Percentiles rank a stretch among this genome's conserved stretches.
phyloP scores from a whole-genome alignment of 345 rosid genomes.

The Eucalyptus viminalis region DNA sequence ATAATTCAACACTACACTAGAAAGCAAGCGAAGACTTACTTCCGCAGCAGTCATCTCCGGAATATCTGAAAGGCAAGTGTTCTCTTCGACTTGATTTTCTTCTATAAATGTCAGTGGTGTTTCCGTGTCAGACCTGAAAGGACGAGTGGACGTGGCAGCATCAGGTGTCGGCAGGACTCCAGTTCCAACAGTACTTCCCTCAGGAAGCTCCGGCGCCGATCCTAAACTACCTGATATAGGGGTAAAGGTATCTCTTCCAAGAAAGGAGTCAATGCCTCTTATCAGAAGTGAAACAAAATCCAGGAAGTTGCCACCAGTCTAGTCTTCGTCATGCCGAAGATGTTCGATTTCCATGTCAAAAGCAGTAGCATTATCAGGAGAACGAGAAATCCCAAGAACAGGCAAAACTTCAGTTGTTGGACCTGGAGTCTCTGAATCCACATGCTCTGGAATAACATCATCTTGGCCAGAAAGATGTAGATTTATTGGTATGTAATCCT shows the following conservation, averaged over 20 bases:
- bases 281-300: slow-evolving; percentile 13
- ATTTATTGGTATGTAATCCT: slow-evolving; percentile 26
- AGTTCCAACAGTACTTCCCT: slow-evolving; percentile 14
- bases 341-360: slow-evolving; percentile 22
- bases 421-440: slow-evolving; percentile 4
- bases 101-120: slow-evolving; percentile 31
- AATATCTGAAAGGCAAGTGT: slow-evolving; percentile 40
- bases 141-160: slow-evolving; percentile 8
- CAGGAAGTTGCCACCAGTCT: not conserved
- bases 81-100: slow-evolving; percentile 9
- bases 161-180: slow-evolving; percentile 5
- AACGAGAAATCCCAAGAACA: not conserved
- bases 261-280: slow-evolving; percentile 13
- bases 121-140: slow-evolving; percentile 28
- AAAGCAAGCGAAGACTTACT: slow-evolving; percentile 16
- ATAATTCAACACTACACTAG: not conserved
- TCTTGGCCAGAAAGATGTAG: slow-evolving; percentile 20
- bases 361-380: not conserved
- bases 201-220: slow-evolving; percentile 4
- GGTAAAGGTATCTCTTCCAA: slow-evolving; percentile 30
- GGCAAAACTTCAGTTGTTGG: not conserved
- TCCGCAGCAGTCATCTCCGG: slow-evolving; percentile 35
- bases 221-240: slow-evolving; percentile 7
- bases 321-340: slow-evolving; percentile 19
- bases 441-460: slow-evolving; percentile 1